Evolutionary conservation across 1,284 basidiomycete genomes (phyloP), one percentile per base, ranked within the genome.

Genomic region (Moniliella sp.): DNA sequence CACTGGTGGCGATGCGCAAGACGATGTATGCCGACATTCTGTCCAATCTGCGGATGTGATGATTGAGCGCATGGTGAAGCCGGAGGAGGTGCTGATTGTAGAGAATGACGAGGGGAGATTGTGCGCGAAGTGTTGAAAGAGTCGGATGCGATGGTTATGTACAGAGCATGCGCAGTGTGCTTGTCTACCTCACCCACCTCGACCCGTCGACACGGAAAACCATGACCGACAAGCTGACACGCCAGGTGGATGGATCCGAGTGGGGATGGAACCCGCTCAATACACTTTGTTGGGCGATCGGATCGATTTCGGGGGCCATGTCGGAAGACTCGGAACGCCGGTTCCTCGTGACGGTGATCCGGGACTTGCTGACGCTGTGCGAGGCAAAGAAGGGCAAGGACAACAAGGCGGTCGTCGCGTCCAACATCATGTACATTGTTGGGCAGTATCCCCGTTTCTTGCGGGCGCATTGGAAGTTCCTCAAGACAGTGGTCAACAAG

Each of bases 371-470:
- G 7, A 88, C 91, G 2, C 65, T 99, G 17, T 86, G 81, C 57
- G 91, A 99, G 66, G 86, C 93, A 66, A 97, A 97, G 66, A 77
- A 88, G 33, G 91, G 91, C 31, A 97, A 97, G 64, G 91, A 99
- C 66, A 97, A 99, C 72, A 99, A 99, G 63, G 91, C 91, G 1
- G 86, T 97, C 40, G 91, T 97, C 40, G 91, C 91, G 2, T 94
- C 88, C 25, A 84, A 97, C 61, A 99, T 99, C 66, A 99, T 99
- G 91, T 99, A 99, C 64, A 99, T 97, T 54, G 91, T 99, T 48
- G 91, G 91, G 32, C 91, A 99, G 65, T 99, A 99, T 60, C 91
- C 91, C 31, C 75, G 91, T 18, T 99, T 97, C 75, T 74, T 99
- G 56, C 97, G 97, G 63, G 91, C 91, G 14, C 91, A 99, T 62